Evolutionary conservation across 768 basidiomycete species (phyloP).

Genomic region (Pulveroboletus sp.): DNA sequence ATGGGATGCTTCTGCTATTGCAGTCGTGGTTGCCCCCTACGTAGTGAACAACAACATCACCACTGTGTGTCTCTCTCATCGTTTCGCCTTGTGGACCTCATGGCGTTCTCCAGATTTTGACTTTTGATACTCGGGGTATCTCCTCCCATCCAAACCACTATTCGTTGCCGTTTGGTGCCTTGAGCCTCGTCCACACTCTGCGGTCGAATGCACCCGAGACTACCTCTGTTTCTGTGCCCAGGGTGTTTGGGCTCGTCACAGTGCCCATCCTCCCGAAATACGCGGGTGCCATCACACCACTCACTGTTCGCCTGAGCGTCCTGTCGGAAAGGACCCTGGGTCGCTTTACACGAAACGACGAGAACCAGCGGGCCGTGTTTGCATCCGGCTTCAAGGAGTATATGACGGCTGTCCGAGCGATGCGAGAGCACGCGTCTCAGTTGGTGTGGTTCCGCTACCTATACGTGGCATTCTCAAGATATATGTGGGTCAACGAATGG

Average conservation of each 20-base stretch:
- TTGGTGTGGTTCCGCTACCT: slow-evolving; percentile 88
- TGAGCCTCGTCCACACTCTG: slow-evolving; percentile 37
- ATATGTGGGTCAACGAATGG: slow-evolving; percentile 94
- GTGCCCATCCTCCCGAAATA: slow-evolving; percentile 59
- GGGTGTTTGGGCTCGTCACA: slow-evolving; percentile 58
- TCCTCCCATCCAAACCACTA: slow-evolving; percentile 87
- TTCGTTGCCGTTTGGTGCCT: slow-evolving; percentile 57
- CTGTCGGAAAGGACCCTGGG: slow-evolving; percentile 7
- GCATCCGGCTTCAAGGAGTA: slow-evolving; percentile 58
- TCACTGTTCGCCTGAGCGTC: slow-evolving; percentile 46
- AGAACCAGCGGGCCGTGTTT: slow-evolving; percentile 34
- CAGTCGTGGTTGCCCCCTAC: slow-evolving; percentile 54
- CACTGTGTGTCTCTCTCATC: slow-evolving; percentile 42
- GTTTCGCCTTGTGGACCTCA: background rate
- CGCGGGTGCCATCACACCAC: slow-evolving; percentile 46
- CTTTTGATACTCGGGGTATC: slow-evolving; percentile 74
- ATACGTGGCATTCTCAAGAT: slow-evolving; percentile 72
- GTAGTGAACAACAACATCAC: slow-evolving; percentile 55
- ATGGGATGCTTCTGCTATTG: slow-evolving; percentile 63
- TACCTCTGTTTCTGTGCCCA: slow-evolving; percentile 28
- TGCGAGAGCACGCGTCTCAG: slow-evolving; percentile 70
- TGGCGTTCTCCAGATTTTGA: slow-evolving; percentile 57
- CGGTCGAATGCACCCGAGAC: slow-evolving; percentile 27
- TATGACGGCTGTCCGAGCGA: slow-evolving; percentile 54
- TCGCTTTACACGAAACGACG: background rate